Evolutionary conservation across 805 yeast species (phyloP), one percentile per base, ranked within the genome.

Genomic region (Schwanniomyces sp.): DNA sequence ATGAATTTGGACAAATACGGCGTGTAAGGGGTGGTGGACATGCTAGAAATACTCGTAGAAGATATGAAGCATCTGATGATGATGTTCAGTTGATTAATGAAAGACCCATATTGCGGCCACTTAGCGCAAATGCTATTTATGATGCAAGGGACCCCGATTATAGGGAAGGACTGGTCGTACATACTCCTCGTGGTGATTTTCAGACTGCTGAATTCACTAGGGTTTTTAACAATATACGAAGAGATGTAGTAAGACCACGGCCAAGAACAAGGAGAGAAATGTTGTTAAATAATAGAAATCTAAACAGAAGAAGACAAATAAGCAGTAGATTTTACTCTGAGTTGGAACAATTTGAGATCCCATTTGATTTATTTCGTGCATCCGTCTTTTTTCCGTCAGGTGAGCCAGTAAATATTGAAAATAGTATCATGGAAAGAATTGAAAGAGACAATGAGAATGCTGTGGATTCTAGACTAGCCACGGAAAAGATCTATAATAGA

Each of bases 391-490:
- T 32, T 14, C 34, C 42, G 5, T n/a, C 27, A 4, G 41, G 41
- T 8, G 39, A 40, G 39, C 52, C 37, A 18, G 41, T 42, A 7
- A 42, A 49, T 26, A 50, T 63, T 7, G 69, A 65, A 38, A 53
- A 57, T 29, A 57, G 70, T 5, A 69, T 69, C n/a, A 61, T 73
- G 67, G 67, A 61, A 40, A 55, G 75, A 21, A 70, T 73, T 14
- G 75, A 68, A 51, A 58, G 70, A 26, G 76, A 72, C 27, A 72
- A 72, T 47, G 76, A 73, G 39, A 45, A 47, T n/a, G 64, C 64
- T 10, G 41, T 73, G 39, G 74, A 72, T 48, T 48, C 60, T 29
- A 59, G 69, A 40, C 52, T 69, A 39, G 61, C 60, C 24, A 56
- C 52, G 34, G 76, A 72, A 47, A 62, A 62, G 29, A 47, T 51